Conservation (phyloP, 2,329 filamentous ascomycete species). For the Orbilia brochopaga region DNA sequence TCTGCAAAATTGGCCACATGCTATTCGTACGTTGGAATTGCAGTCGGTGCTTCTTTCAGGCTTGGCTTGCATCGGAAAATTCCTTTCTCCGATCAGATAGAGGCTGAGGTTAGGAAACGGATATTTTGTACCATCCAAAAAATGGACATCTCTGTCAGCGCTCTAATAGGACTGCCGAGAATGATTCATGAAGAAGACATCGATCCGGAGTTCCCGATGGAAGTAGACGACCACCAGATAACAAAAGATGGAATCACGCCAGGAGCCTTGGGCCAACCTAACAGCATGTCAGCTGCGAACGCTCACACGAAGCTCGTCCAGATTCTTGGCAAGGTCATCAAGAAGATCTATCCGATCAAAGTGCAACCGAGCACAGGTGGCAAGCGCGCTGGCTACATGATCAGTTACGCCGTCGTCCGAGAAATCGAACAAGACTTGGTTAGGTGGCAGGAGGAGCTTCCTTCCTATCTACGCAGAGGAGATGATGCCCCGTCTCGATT, state of each 20-base stretch:
- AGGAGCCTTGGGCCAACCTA: slow-evolving; percentile 59
- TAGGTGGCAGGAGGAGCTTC: slow-evolving; percentile 71
- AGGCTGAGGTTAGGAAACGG: slow-evolving; percentile 68
- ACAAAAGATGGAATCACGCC: slow-evolving; percentile 68
- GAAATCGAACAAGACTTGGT: slow-evolving; percentile 70
- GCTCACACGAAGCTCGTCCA: slow-evolving; percentile 69
- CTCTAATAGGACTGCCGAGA: slow-evolving; percentile 70
- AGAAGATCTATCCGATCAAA: slow-evolving; percentile 70
- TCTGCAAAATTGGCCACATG: slow-evolving; percentile 79
- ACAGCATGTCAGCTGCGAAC: slow-evolving; percentile 69
- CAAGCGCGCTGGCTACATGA: slow-evolving; percentile 63
- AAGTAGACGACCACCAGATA: slow-evolving; percentile 72
- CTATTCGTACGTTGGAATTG: slow-evolving; percentile 80
- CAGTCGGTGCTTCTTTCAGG: slow-evolving; percentile 74
- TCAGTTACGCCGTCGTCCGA: slow-evolving; percentile 69
- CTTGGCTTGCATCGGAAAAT: slow-evolving; percentile 79
- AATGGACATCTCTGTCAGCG: slow-evolving; percentile 74
- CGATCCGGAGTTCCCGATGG: slow-evolving; percentile 69
- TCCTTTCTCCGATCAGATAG: slow-evolving; percentile 68
- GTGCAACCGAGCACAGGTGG: slow-evolving; percentile 63
- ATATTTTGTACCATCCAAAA: slow-evolving; percentile 73
- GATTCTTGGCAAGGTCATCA: slow-evolving; percentile 70
- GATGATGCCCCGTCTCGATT: slow-evolving; percentile 69
- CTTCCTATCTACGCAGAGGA: slow-evolving; percentile 77
- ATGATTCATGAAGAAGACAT: slow-evolving; percentile 70